Conservation (phyloP, 345 rosid species). For the Aethionema arabicum region DNA sequence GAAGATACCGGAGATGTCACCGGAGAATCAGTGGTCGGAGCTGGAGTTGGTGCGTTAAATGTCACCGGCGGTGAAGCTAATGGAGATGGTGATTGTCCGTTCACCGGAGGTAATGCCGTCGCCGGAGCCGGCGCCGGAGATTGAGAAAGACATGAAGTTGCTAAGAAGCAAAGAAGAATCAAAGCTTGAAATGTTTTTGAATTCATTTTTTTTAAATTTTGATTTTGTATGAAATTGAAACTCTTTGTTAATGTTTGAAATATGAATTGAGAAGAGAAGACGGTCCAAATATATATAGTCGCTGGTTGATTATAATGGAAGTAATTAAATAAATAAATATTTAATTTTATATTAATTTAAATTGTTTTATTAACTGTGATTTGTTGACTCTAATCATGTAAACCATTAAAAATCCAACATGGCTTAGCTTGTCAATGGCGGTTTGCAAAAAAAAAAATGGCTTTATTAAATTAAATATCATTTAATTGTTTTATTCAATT, state of each 20-base stretch:
- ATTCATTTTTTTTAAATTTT: constrained; percentile 39
- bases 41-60: constrained; percentile 28
- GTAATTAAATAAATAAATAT: background rate
- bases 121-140: constrained; percentile 57
- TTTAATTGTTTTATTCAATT: background rate
- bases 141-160: constrained; percentile 67
- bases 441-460: constrained; percentile 4
- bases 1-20: constrained; percentile 4
- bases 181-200: constrained; percentile 44
- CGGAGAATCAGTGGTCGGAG: constrained; percentile 30
- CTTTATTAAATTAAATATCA: too few species aligned
- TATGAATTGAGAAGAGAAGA: constrained; percentile 28
- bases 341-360: background rate
- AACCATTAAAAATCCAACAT: constrained; percentile 21
- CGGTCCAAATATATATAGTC: constrained; percentile 22
- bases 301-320: background rate
- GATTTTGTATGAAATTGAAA: constrained; percentile 12
- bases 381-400: constrained; percentile 26
- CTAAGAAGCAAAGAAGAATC: constrained; percentile 62
- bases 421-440: constrained; percentile 34
- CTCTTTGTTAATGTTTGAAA: constrained; percentile 15
- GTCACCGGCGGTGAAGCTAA: constrained; percentile 34
- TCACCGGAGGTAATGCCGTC: constrained; percentile 41
- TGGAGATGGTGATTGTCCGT: constrained; percentile 43
- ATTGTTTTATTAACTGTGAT: background rate